Evolutionary conservation across 2,329 filamentous ascomycete species (phyloP), one percentile per base, ranked within the genome.

Genomic region (Calonectria henricotiae): DNA sequence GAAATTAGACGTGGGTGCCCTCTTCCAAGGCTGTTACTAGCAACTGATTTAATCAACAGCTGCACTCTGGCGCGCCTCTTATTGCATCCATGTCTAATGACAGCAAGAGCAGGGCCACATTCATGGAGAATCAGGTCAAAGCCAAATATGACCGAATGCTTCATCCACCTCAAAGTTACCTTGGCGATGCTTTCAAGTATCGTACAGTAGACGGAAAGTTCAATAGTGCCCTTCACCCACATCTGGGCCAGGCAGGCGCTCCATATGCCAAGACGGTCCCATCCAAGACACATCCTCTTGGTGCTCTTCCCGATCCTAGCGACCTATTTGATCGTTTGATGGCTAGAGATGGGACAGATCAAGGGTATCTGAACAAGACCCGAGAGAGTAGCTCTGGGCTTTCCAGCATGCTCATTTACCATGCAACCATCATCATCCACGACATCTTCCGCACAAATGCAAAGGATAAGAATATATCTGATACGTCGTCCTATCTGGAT

Each of bases 391-490:
- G 81, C 2, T 83, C 83, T 35, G 85, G 83, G 2, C 74, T 88
- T 55, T 88, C 86, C 0, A 83, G 80, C 30, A 81, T 86, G 72
- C 77, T 87, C 9, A 85, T 88, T 68, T 86, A 86, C 43, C 82
- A 86, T 20, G 86, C 86, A 0, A 85, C 85, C 3, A 85, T 88
- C 62, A 86, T 88, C 67, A 88, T 87, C 25, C 86, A 88, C 67
- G 86, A 87, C 73, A 82, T 86, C 41, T 87, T 86, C 73, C 80
- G 83, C 44, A 79, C 79, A 46, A 71, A 82, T 73, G 75, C 82
- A 74, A 70, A 75, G 63, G 35, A 80, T 23, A 73, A 71, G n/a
- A 78, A 75, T 1, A 74, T 77, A 15, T 78, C 77, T 1, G 72
- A 83, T 20, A 83, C 78, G 0, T 86, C 85, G 0, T 87, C 85